phyloP scores from a whole-genome alignment of 2,329 filamentous ascomycete species.

The Colletotrichum sp. region DNA sequence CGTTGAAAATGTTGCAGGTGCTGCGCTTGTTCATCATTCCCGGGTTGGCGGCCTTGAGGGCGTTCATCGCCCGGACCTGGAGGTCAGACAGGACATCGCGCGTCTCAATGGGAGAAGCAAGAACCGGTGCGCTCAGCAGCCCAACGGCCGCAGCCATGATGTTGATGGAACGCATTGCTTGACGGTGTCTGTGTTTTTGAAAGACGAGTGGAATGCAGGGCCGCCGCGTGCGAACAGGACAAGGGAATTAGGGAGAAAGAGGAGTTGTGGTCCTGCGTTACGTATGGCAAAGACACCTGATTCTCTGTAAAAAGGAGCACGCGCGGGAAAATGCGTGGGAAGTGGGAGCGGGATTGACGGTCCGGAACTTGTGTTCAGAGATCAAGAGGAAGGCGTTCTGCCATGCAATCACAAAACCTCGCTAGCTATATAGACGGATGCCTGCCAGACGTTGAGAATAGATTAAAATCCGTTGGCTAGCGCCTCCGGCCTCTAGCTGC shows the following conservation, averaged over 20 bases:
- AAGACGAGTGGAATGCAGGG: not conserved
- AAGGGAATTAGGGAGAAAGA: not conserved
- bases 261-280: not conserved
- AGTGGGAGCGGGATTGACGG: not conserved
- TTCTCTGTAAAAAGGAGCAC: not conserved
- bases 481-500: not conserved
- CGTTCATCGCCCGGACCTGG: not conserved
- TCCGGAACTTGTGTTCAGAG: not conserved
- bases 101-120: not conserved
- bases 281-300: not conserved
- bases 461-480: not conserved
- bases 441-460: slow-evolving; percentile 4
- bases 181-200: not conserved
- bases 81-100: slow-evolving; percentile 1
- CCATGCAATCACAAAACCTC: not conserved
- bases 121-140: not conserved
- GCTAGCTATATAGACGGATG: slow-evolving; percentile 9
- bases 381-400: too few relatives aligned
- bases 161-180: not conserved
- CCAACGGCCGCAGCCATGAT: not conserved
- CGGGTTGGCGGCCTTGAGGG: not conserved
- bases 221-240: not conserved
- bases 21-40: not conserved
- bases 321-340: not conserved
- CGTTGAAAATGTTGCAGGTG: slow-evolving; percentile 14